Base-by-base conservation (phyloP, 2,329 filamentous ascomycete species). In the Fusarium equiseti region DNA sequence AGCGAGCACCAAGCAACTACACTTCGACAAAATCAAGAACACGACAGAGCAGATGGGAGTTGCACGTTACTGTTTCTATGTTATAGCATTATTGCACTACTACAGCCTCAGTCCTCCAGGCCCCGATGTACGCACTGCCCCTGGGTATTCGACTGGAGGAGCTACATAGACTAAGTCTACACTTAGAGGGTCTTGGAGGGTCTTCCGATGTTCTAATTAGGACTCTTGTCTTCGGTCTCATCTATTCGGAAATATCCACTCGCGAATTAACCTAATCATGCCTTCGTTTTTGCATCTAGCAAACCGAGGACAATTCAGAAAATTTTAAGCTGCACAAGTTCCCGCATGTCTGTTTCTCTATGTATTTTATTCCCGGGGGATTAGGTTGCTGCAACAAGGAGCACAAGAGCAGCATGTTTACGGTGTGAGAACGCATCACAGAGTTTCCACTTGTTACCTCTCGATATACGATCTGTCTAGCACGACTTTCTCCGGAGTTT, bases 181-280 rank as follows among this genome's bases (percentile, higher is more conserved):
- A 71, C 72, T 60, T 71, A 67, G 73, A 76, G 62, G 73, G 68
- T 59, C 69, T 72, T 29, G 29, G 73, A 75, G 60, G 73, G 68
- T 59, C 71, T 73, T 32, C 32, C 54, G 59, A 50, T 69, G 38
- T 44, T 68, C 56, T 54, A 50, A 63, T 70, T 59, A 35, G 50
- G 59, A 66, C 42, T 50, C 58, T 57, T 57, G 50, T 57, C 59
- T 50, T 52, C 42, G 44, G 40, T 40, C 35, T 27, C 56, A 46
- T 51, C 20, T 48, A 29, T 32, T 52, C 35, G 61, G 50, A 67
- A 67, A 59, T 43, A 40, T 31, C 43, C 51, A 22, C 27, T 7
- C 45, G 49, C 45, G 57, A 42, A 46, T 40, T 48, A 54, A 60
- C 29, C 26, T 52, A 52, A 42, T 43, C 24, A 52, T 43, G 50